Base-by-base conservation (phyloP, 345 rosid species). In the Sonneratia caseolaris region DNA sequence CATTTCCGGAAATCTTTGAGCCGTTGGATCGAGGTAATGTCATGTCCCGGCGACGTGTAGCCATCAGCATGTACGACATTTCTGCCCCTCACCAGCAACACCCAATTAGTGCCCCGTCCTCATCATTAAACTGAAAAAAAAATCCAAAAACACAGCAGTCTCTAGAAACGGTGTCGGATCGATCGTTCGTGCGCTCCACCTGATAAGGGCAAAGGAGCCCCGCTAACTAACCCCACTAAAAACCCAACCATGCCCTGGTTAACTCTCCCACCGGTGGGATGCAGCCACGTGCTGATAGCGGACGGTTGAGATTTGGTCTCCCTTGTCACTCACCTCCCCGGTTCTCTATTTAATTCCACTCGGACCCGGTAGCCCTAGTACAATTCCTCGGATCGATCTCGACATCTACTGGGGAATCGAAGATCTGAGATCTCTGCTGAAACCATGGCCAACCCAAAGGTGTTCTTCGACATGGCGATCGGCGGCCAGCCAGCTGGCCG, bases 401-500 rank as follows among this genome's bases (percentile, higher is more conserved):
- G 32, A 12, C 64, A 32, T 10, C 48, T 4, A 21, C 5, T 42
- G 7, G 4, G 0, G 15, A 38, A 19, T 9, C 7, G 51, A 27
- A 9, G 32, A 37, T 64, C 40, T 64, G 68, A 64, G 9, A 35
- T 27, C 37, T 36, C 68, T 66, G 22, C 8, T 3, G 32, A 8
- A 18, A 15, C 64, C 11, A 76, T 76, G 79, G 79, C 42, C 1
- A 81, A 78, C 70, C 83, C 83, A 15, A 81, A n/a, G 72, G 81
- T 77, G 14, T 81, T 81, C 77, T 81, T 81, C 74, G 83, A 81
- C 73, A 75, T 81, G 68, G n/a, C 76, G 40, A 48, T 81, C 56
- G 83, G 81, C 40, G 81, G 77, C 36, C 67, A 65, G 74, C 79
- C 73, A 3, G 79, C 75, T 22, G 83, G 81, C 47, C 70, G 83